Evolutionary conservation across 2,329 filamentous ascomycete genomes (phyloP).

Genomic region (Hyphodiscus sp.): DNA sequence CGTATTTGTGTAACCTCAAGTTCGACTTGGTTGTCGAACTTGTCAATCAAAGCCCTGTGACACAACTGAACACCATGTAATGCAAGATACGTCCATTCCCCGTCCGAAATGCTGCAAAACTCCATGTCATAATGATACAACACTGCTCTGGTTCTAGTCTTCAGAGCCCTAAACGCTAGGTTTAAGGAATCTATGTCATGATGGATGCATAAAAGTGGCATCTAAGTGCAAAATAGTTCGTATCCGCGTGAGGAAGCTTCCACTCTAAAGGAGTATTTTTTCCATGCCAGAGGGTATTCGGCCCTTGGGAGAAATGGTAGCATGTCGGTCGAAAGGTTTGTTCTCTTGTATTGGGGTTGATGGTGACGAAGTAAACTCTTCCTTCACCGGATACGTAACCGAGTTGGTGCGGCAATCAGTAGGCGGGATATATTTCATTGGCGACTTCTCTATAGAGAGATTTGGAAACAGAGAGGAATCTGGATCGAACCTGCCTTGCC

Average conservation of each 20-base stretch:
- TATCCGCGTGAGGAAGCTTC: background rate
- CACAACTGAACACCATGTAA: background rate
- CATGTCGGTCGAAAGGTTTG: slow-evolving; percentile 13
- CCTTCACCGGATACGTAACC: slow-evolving; percentile 1
- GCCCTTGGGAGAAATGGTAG: slow-evolving; percentile 38
- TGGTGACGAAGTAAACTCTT: background rate
- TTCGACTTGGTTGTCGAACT: too few relatives aligned
- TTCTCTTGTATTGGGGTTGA: background rate
- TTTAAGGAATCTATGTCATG: background rate
- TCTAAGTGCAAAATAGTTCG: background rate
- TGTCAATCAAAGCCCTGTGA: too few relatives aligned
- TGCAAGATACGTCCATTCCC: background rate
- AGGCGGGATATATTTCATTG: slow-evolving; percentile 14
- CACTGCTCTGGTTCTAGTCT: background rate
- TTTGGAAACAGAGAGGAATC: slow-evolving; percentile 14
- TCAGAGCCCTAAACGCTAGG: background rate
- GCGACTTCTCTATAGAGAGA: slow-evolving; percentile 17
- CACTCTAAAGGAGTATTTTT: slow-evolving; percentile 28
- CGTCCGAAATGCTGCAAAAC: background rate
- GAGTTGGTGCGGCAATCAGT: slow-evolving; percentile 22
- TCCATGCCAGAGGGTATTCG: slow-evolving; percentile 35
- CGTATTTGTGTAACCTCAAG: too few relatives aligned
- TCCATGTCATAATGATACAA: background rate
- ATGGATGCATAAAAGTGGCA: slow-evolving; percentile 1
- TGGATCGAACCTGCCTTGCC: background rate